Evolutionary conservation across 148 eudicot species (phyloP).

Genomic region (Limonium bicolor): DNA sequence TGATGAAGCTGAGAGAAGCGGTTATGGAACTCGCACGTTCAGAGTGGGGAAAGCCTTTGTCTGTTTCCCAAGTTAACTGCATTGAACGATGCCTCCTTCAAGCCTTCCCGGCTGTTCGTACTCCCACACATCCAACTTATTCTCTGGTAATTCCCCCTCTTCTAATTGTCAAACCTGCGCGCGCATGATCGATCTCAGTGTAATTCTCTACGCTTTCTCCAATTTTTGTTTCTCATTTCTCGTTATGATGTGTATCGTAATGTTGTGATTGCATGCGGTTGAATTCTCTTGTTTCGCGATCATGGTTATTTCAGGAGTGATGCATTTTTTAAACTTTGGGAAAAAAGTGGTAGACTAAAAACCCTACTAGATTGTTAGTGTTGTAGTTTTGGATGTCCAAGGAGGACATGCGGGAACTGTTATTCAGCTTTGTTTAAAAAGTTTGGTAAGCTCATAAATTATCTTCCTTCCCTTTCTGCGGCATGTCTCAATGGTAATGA

Average conservation of each 20-base stretch:
- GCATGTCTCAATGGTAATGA: too few relatives aligned
- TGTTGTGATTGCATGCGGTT: not conserved
- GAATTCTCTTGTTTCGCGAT: not conserved
- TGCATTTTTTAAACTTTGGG: not conserved
- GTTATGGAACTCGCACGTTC: constrained; percentile 13
- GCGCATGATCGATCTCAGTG: too few relatives aligned
- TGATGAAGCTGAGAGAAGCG: constrained; percentile 18
- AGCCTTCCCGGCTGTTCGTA: constrained; percentile 11
- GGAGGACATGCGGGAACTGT: too few relatives aligned
- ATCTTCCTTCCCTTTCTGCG: too few relatives aligned
- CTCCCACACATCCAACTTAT: constrained; percentile 36
- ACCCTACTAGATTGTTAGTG: too few relatives aligned
- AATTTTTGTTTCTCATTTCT: not conserved
- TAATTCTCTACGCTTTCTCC: not conserved
- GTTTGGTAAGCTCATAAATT: too few relatives aligned
- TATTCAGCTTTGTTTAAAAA: too few relatives aligned
- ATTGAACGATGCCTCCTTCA: constrained; percentile 9
- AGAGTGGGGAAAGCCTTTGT: constrained; percentile 10
- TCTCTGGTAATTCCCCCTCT: constrained; percentile 14
- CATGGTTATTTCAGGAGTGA: not conserved
- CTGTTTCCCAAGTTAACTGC: constrained; percentile 9
- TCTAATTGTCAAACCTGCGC: too few relatives aligned
- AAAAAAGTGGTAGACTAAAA: too few relatives aligned
- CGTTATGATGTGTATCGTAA: not conserved
- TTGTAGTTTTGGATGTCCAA: too few relatives aligned